phyloP scores from a whole-genome alignment of 2,329 filamentous ascomycete species.

The Domatiomyces catenatus region DNA sequence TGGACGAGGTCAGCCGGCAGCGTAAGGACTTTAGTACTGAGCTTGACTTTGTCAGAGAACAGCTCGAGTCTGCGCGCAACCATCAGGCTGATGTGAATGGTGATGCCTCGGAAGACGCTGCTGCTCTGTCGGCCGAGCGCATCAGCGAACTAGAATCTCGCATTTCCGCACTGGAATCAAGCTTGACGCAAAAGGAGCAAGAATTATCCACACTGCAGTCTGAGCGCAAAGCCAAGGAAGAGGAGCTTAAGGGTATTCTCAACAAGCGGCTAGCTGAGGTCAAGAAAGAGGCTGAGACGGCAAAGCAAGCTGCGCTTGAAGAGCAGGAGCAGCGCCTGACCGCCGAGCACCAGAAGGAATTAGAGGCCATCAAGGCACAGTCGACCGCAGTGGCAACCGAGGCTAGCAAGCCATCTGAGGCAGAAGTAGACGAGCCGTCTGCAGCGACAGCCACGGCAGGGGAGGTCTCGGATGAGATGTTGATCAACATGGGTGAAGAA shows the following conservation, averaged over 20 bases:
- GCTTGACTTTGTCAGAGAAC: conserved; percentile 45
- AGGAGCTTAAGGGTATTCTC: conserved; percentile 50
- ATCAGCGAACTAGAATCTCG: conserved; percentile 39
- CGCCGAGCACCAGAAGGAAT: conserved; percentile 28
- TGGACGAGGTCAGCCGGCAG: conserved; percentile 39
- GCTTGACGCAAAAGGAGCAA: conserved; percentile 35
- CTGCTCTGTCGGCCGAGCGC: conserved; percentile 10
- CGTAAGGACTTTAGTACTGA: conserved; percentile 55
- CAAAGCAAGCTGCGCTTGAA: conserved; percentile 22
- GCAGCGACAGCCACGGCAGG: conserved; percentile 18
- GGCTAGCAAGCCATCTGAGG: conserved; percentile 11
- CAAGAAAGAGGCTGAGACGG: conserved; percentile 34
- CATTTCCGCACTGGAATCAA: conserved; percentile 38
- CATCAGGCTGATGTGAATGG: conserved; percentile 12
- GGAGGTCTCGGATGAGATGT: conserved; percentile 21
- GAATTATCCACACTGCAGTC: conserved; percentile 31
- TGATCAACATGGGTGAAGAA: conserved; percentile 31
- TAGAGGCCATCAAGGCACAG: conserved; percentile 25
- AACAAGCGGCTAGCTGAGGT: conserved; percentile 52
- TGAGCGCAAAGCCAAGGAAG: conserved; percentile 31
- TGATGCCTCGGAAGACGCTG: conserved; percentile 23
- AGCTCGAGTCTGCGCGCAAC: conserved; percentile 47
- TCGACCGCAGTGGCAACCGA: conserved; percentile 23
- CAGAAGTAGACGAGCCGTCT: conserved; percentile 14
- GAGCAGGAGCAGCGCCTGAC: conserved; percentile 10